Evolutionary conservation across 495 filamentous ascomycete species (phyloP).

Genomic region (Thermothielavioides terrestris): DNA sequence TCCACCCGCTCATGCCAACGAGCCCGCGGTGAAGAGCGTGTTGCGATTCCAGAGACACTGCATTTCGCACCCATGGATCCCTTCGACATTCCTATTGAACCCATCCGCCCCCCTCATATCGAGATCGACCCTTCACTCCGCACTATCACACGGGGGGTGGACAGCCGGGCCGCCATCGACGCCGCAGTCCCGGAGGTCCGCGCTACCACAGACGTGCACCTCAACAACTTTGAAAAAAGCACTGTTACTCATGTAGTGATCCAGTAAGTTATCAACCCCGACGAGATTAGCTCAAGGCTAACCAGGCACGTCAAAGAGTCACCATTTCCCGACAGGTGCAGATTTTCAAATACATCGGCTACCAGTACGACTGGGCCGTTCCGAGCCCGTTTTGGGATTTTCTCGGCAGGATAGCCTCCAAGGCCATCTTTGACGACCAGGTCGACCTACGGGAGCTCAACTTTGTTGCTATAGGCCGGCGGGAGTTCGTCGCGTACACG

Average conservation of each 20-base stretch:
- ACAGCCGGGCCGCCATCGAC: neutral
- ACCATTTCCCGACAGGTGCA: conserved; percentile 1
- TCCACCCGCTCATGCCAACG: neutral
- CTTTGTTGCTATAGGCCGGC: conserved; percentile 2
- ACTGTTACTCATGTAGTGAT: conserved; percentile 1
- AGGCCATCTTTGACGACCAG: conserved; percentile 3
- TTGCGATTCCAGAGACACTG: neutral
- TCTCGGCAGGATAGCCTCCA: conserved; percentile 1
- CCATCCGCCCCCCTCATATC: too few relatives aligned
- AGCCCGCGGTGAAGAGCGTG: neutral
- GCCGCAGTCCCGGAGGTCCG: neutral
- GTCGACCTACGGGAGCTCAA: conserved; percentile 1
- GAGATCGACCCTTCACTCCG: conserved; percentile 1
- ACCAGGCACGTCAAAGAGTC: neutral
- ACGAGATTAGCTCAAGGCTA: neutral
- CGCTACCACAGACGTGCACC: neutral
- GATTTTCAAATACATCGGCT: conserved; percentile 2
- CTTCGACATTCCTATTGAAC: conserved; percentile 3
- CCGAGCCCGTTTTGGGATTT: conserved; percentile 7
- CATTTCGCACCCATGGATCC: neutral
- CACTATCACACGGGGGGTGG: neutral
- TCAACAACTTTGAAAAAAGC: neutral
- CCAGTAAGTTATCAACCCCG: neutral
- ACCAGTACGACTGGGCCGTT: conserved; percentile 4
- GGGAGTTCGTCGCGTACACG: conserved; percentile 5